Conservation (phyloP, 1,139 yeast genomes). For the Saccharomyces uvarum region DNA sequence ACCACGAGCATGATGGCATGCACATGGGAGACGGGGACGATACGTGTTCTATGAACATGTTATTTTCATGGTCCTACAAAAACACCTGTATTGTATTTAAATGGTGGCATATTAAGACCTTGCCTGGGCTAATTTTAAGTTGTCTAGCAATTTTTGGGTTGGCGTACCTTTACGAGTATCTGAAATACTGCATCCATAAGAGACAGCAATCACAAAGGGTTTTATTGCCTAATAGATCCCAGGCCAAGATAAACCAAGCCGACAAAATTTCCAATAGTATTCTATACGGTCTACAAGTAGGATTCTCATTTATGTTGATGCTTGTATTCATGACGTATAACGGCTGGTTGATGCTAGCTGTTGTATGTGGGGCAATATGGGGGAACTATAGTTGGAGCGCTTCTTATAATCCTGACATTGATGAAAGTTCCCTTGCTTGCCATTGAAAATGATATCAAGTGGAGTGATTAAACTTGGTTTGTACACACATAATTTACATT, state of each 20-base stretch:
- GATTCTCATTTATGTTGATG: conserved; percentile 72
- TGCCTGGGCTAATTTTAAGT: conserved; percentile 46
- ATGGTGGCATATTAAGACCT: conserved; percentile 70
- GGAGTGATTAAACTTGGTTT: background rate
- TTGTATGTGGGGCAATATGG: conserved; percentile 57
- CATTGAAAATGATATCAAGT: conserved; percentile 11
- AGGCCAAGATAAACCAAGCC: background rate
- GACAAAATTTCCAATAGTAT: conserved; percentile 35
- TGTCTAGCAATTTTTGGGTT: conserved; percentile 43
- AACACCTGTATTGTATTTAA: conserved; percentile 63
- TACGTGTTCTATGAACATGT: conserved; percentile 66
- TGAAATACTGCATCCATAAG: conserved; percentile 36
- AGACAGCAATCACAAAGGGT: conserved; percentile 6
- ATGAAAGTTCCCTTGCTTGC: conserved; percentile 18
- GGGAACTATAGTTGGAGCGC: conserved; percentile 55
- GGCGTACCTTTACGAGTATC: conserved; percentile 55
- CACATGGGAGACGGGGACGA: conserved; percentile 22
- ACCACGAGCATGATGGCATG: conserved; percentile 14
- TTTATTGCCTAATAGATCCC: background rate
- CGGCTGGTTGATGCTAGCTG: conserved; percentile 75
- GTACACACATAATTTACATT: background rate
- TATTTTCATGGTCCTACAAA: conserved; percentile 75
- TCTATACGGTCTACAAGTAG: conserved; percentile 64
- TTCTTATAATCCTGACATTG: conserved; percentile 5
- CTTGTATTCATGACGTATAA: conserved; percentile 77